Evolutionary conservation across 805 yeast genomes (phyloP), one percentile per base, ranked within the genome.

Genomic region (Komagataella phaffii): DNA sequence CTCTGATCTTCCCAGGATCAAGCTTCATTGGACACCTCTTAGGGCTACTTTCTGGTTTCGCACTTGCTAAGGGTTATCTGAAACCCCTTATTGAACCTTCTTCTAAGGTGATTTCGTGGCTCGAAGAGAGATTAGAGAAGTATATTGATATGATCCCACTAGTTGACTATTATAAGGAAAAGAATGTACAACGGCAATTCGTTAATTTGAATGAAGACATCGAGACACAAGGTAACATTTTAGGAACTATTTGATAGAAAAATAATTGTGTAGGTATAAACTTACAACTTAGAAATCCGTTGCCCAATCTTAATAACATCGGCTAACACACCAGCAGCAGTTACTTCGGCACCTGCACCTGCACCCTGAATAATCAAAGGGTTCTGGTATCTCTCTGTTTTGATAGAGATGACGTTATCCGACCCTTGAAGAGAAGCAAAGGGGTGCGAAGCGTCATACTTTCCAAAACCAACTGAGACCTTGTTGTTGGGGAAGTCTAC

Each of bases 321-420:
- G 51, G 95, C 96, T 58, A 93, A 77, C 47, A 93, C 97, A 69
- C 99, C 99, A 61, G 66, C 66, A 46, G 83, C 83, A 50, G 83
- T 79, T 48, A 78, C 81, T 44, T 77, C 83, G 51, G 83, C 81
- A 57, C 95, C 93, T 60, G 83, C 83, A 62, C 95, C 99, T 36
- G 99, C 99, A 70, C 99, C 99, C 76, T 93, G 99, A 61, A 93
- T 78, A 56, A 93, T 84, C 65, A 93, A 76, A 51, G 99, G 99
- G 69, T 88, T 88, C 45, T 84, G 79, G 70, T 93, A 93, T 72
- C 99, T 85, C 65, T 87, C 82, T 36, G 97, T 85, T 67, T 82
- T 83, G 71, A 93, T 85, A 19, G 97, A 83, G 55, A 93, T 84
- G 54, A 93, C 96, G 64, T 93, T 93, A 67, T 93, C 98, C 55